Percentiles rank a stretch among this genome's conserved stretches.
Conservation (phyloP, 306 rosid genomes). For the Pyrus pyrifolia region DNA sequence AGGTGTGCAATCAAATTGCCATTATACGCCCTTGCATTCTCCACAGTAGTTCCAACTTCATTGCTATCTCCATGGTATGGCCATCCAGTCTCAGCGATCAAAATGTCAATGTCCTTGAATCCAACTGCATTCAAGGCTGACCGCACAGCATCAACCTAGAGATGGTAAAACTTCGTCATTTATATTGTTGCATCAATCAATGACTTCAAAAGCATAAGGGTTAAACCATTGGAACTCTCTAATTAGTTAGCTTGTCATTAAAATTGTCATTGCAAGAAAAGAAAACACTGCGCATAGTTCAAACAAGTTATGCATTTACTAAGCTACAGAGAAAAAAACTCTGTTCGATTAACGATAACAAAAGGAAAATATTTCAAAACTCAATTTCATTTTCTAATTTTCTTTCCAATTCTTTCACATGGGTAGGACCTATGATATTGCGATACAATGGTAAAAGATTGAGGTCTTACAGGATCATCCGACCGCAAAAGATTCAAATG, state of each 20-base stretch:
- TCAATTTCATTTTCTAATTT: no score
- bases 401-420: neutral
- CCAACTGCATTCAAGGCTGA: conserved; percentile 63
- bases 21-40: conserved; percentile 84
- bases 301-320: neutral
- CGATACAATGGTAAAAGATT: neutral
- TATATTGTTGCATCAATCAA: neutral
- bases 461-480: neutral
- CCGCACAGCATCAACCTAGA: conserved; percentile 80
- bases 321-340: no score
- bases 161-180: neutral
- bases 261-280: neutral
- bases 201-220: neutral
- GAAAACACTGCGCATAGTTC: neutral
- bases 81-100: conserved; percentile 97
- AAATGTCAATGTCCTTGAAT: conserved; percentile 54
- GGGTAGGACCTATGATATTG: neutral
- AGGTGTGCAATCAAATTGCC: conserved; percentile 83
- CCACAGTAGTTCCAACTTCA: conserved; percentile 61
- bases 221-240: neutral
- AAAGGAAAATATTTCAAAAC: neutral
- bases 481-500: neutral
- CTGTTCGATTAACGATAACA: neutral
- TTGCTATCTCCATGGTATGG: conserved; percentile 68
- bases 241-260: neutral